phyloP scores from a whole-genome alignment of 2,329 filamentous ascomycete species.

The Aureobasidium musti region DNA sequence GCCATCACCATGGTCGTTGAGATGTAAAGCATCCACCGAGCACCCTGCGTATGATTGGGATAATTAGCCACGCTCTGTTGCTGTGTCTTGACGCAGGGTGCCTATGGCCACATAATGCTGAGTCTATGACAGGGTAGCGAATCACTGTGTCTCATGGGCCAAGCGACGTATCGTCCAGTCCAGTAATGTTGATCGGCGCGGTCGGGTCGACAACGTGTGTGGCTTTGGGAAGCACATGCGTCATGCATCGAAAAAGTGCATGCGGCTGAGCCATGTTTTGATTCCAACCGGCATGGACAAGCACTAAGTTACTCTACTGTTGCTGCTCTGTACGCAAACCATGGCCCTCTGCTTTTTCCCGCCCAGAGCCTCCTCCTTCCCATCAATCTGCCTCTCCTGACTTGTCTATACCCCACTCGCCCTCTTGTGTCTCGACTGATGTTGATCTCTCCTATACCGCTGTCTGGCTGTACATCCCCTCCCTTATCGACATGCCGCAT shows the following conservation, averaged over 20 bases:
- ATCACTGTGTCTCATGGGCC: not conserved
- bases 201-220: not conserved
- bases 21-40: constrained; percentile 3
- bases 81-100: not conserved
- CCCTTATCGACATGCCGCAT: constrained; percentile 21
- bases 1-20: not conserved
- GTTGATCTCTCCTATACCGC: constrained; percentile 2
- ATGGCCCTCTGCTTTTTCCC: constrained; percentile 8
- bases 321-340: not conserved
- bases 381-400: constrained; percentile 1
- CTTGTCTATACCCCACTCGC: not conserved
- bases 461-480: not conserved
- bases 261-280: constrained; percentile 20
- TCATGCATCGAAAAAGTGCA: constrained; percentile 14
- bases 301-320: not conserved
- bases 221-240: constrained; percentile 1
- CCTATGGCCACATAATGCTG: not conserved
- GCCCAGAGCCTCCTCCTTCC: not conserved
- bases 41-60: not conserved
- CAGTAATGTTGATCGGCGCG: not conserved
- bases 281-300: not conserved
- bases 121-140: not conserved
- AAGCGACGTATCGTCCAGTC: not conserved
- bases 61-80: not conserved
- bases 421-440: not conserved